Evolutionary conservation across 306 rosid genomes (phyloP), one percentile per base, ranked within the genome.

Genomic region (Prunus mume): DNA sequence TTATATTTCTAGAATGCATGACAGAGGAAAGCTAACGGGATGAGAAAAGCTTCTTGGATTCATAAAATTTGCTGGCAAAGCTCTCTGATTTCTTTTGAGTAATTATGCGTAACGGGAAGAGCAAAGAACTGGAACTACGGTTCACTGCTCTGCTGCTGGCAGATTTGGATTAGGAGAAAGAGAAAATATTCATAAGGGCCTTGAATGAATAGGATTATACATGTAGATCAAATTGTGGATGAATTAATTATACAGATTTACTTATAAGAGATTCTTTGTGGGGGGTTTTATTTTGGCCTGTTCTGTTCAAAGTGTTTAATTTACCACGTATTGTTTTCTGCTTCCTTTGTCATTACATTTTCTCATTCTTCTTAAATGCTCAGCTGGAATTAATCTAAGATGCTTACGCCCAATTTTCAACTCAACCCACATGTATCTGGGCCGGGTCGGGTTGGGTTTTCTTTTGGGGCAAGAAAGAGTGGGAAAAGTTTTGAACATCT

Each of bases 1-100:
- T 20, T 77, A 41, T 61, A 57, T 41, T 60, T 64, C 60, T 15
- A 47, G 55, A 24, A n/a, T 67, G 79, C 75, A 77, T 68, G 81
- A 50, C 12, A 47, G 66, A 71, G 82, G 79, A 60, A 65, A 72
- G 49, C 55, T 6, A 15, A 51, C 65, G 3, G 64, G 46, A 19
- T 19, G 73, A 45, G 3, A 20, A 73, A 52, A 14, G 81, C 56
- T 72, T 74, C n/a, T 25, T 25, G 56, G 70, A 65, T 66, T 14
- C 65, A 74, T 57, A 54, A 66, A 38, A 72, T 9, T 65, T 72
- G 50, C 28, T 55, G 57, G 75, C 43, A 52, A 51, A 75, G 73
- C 77, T 73, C 65, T 17, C 24, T 25, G 57, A 65, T 24, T 11
- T 46, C 18, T 22, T 22, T 54, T 25, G 7, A 11, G 28, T 20